phyloP scores from a whole-genome alignment of 2,329 filamentous ascomycete genomes.

The Dothiorella sarmentorum region DNA sequence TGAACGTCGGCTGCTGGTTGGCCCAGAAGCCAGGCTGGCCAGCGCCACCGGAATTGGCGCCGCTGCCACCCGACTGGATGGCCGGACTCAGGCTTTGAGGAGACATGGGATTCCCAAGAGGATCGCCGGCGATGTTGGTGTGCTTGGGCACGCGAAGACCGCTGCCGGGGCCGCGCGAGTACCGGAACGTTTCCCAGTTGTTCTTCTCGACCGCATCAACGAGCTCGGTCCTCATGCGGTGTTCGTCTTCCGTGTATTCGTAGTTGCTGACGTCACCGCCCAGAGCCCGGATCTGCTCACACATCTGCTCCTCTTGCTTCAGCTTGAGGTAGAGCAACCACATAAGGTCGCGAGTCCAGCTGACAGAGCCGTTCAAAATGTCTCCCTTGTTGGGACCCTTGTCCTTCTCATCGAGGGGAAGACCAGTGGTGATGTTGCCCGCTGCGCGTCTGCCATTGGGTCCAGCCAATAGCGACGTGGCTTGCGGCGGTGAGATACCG shows the following conservation, averaged over 20 bases:
- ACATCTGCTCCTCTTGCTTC: slow-evolving; percentile 82
- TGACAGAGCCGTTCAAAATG: slow-evolving; percentile 93
- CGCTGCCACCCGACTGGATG: slow-evolving; percentile 63
- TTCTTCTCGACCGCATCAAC: slow-evolving; percentile 83
- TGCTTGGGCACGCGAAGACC: slow-evolving; percentile 89
- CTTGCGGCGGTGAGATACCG: slow-evolving; percentile 66
- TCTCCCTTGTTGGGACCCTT: slow-evolving; percentile 99
- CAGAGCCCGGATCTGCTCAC: slow-evolving; percentile 58
- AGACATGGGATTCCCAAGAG: slow-evolving; percentile 56
- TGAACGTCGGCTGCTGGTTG: slow-evolving; percentile 54
- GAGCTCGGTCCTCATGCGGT: slow-evolving; percentile 91
- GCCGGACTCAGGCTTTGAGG: slow-evolving; percentile 55
- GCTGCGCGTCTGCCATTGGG: slow-evolving; percentile 78
- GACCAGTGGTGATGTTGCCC: slow-evolving; percentile 83
- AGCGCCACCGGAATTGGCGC: slow-evolving; percentile 39
- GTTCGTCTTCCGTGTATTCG: slow-evolving; percentile 77
- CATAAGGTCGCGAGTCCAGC: slow-evolving; percentile 97
- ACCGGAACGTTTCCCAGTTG: slow-evolving; percentile 70
- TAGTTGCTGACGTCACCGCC: slow-evolving; percentile 32
- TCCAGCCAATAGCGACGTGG: slow-evolving; percentile 83
- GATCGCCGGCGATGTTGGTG: slow-evolving; percentile 85
- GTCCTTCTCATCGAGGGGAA: slow-evolving; percentile 95
- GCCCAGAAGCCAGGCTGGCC: slow-evolving; percentile 42
- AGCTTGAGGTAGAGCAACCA: slow-evolving; percentile 91
- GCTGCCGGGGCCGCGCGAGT: slow-evolving; percentile 77